Evolutionary conservation across 176 grass and related monocot genomes (phyloP).

Genomic region (Lolium multiflorum): DNA sequence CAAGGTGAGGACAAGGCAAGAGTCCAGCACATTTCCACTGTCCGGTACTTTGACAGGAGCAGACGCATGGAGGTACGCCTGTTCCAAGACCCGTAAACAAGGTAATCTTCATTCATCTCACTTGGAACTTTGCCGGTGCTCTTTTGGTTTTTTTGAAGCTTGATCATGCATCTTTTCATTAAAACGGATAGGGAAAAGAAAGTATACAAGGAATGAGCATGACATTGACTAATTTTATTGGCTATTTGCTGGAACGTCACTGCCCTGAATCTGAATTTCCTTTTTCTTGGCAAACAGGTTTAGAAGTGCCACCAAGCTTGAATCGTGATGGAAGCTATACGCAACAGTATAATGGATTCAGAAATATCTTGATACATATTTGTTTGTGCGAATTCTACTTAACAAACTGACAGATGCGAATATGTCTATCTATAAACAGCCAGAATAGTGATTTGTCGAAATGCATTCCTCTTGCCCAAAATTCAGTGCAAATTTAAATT

Average conservation of each 20-base stretch:
- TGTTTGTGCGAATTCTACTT: slow-evolving; percentile 2
- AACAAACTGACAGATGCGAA: background rate
- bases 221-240: background rate
- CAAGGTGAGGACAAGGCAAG: slow-evolving; percentile 23
- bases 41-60: slow-evolving; percentile 17
- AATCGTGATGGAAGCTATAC: background rate
- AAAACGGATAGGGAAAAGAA: background rate
- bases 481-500: background rate
- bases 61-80: slow-evolving; percentile 38
- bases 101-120: background rate
- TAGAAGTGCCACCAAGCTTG: background rate
- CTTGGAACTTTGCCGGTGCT: background rate
- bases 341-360: background rate
- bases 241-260: background rate
- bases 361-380: background rate
- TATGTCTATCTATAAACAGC: background rate
- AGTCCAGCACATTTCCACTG: slow-evolving; percentile 37
- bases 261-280: background rate
- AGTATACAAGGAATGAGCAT: background rate
- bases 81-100: slow-evolving; percentile 30
- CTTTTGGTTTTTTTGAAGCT: background rate
- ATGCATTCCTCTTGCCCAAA: background rate
- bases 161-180: background rate
- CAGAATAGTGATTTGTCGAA: background rate
- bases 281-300: background rate